Evolutionary conservation across 129 eudicot species (phyloP).

Genomic region (Tanacetum coccineum): DNA sequence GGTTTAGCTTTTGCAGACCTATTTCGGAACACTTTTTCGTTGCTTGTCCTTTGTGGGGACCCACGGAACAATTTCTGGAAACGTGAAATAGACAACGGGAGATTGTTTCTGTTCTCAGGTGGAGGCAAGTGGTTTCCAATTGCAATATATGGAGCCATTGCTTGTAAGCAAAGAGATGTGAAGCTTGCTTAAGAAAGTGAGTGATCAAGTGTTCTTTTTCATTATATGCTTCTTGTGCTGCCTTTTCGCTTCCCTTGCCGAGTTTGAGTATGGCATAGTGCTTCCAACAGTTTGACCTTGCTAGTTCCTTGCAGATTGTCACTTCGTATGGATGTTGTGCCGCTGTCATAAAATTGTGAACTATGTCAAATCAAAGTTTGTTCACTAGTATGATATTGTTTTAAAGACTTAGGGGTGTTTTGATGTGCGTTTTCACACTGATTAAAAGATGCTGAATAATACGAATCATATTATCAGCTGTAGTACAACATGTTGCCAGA

Average conservation of each 20-base stretch:
- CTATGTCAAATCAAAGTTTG: background rate
- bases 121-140: constrained; percentile 16
- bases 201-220: constrained; percentile 57
- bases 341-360: constrained; percentile 1
- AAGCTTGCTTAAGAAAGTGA: constrained; percentile 59
- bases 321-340: constrained; percentile 6
- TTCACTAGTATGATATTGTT: background rate
- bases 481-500: background rate
- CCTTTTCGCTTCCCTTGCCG: constrained; percentile 81
- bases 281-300: constrained; percentile 50
- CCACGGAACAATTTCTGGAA: constrained; percentile 34
- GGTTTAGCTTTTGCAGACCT: constrained; percentile 28
- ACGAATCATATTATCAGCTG: background rate
- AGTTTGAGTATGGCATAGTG: constrained; percentile 74
- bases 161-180: constrained; percentile 71
- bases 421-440: too few species aligned
- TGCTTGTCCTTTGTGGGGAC: constrained; percentile 15
- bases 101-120: constrained; percentile 37
- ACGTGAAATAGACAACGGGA: constrained; percentile 14
- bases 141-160: constrained; percentile 48
- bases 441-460: background rate
- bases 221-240: constrained; percentile 49
- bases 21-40: constrained; percentile 6
- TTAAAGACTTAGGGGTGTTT: background rate
- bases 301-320: constrained; percentile 35